Conservation (phyloP, 1,139 yeast species). For the Yarrowia galli region DNA sequence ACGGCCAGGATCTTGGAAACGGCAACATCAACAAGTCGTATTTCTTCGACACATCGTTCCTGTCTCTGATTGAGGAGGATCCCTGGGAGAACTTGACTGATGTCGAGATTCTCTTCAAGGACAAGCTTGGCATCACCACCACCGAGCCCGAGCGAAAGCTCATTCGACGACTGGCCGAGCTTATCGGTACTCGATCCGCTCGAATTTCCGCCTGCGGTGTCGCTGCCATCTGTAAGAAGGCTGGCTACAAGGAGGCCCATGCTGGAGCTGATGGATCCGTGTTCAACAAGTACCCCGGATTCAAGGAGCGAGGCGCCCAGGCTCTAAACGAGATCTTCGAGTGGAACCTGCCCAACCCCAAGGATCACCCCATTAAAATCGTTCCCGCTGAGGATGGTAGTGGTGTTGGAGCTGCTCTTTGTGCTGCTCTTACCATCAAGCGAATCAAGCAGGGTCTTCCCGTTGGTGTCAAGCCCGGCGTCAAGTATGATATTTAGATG, state of each 20-base stretch:
- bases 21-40: conserved; percentile 65
- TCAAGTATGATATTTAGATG: conserved; percentile 39
- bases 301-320: conserved; percentile 86
- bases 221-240: conserved; percentile 92
- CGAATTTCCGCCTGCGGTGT: conserved; percentile 94
- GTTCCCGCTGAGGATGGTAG: conserved; percentile 97
- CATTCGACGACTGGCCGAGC: conserved; percentile 81
- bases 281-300: conserved; percentile 89
- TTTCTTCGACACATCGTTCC: conserved; percentile 87
- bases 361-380: conserved; percentile 77
- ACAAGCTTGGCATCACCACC: conserved; percentile 66
- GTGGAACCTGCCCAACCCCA: conserved; percentile 63
- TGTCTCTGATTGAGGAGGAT: conserved; percentile 87
- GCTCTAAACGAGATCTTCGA: conserved; percentile 90
- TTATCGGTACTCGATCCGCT: conserved; percentile 91
- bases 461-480: conserved; percentile 62
- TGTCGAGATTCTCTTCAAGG: conserved; percentile 69
- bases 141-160: conserved; percentile 82
- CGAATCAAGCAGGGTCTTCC: conserved; percentile 75
- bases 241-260: conserved; percentile 77
- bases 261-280: conserved; percentile 99
- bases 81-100: conserved; percentile 85
- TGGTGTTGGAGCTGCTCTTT: conserved; percentile 97
- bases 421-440: conserved; percentile 89
- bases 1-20: conserved; percentile 30